Base-by-base conservation (phyloP, 2,329 filamentous ascomycete genomes). In the Curvularia verruculosa region DNA sequence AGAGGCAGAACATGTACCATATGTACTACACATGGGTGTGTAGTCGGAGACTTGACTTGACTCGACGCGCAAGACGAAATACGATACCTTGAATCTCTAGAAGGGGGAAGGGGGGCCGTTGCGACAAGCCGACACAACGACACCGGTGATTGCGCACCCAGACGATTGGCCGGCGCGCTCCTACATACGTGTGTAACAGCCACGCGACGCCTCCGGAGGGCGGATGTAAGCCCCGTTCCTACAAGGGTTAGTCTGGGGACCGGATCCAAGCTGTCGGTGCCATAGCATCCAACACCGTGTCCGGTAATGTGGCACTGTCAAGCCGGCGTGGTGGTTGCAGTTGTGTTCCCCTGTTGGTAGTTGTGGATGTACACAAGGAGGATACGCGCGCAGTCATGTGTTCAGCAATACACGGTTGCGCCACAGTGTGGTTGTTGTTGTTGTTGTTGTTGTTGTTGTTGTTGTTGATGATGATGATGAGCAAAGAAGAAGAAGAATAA, bases 241-340 rank as follows among this genome's bases (percentile, higher is more conserved):
- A 63, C 67, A 56, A 31, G 58, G 63, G 34, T 51, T 65, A 67
- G 52, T 54, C 41, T 29, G 51, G 54, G 64, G 67, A 71, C 71
- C 68, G 60, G 59, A 67, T 56, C 73, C 73, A 70, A 49, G 65
- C 59, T 63, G 69, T 63, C 70, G 73, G 73, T 65, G 52, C 54
- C 61, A 39, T 60, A 59, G 55, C 54, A 55, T 59, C 57, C 55
- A 67, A 66, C 69, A 67, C 69, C 68, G 67, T 69, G 63, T 71
- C 69, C 71, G 72, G 63, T 65, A 67, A 62, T 65, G 67, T 74
- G 73, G 73, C 67, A 70, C 66, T 69, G 65, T 67, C 65, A 70
- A 63, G 68, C 71, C 69, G 67, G 61, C 65, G 68, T 70, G 56
- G 65, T 71, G 70, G 70, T 61, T 66, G 63, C 54, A 60, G 61